A percentile compares a stretch with the other conserved stretches of the same genome.
Evolutionary conservation across 192 early-diverging fungal species (phyloP).

Genomic region (Coemansia sp.): DNA sequence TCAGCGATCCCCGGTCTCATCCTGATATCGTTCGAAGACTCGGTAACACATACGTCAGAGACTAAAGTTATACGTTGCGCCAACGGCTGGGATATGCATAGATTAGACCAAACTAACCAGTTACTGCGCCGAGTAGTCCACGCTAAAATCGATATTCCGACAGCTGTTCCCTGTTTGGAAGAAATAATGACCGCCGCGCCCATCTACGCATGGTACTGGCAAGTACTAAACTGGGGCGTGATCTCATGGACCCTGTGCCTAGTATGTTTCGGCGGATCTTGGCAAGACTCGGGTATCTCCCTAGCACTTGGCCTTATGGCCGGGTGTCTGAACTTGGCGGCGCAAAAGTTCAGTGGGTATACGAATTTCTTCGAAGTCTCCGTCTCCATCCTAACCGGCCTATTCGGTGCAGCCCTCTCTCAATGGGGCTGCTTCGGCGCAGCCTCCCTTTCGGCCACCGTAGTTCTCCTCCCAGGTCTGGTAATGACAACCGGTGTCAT

Average conservation of each 20-base stretch:
- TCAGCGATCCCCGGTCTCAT: slow-evolving; percentile 72
- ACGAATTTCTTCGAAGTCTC: slow-evolving; percentile 73
- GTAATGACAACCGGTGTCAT: slow-evolving; percentile 81
- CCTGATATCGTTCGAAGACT: slow-evolving; percentile 70
- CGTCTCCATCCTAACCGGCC: slow-evolving; percentile 60
- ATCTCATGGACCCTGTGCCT: slow-evolving; percentile 61
- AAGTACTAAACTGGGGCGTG: slow-evolving; percentile 62
- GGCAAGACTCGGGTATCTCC: slow-evolving; percentile 66
- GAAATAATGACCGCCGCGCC: slow-evolving; percentile 57
- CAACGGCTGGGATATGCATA: slow-evolving; percentile 70
- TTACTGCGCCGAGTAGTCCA: slow-evolving; percentile 66
- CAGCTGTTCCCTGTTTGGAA: slow-evolving; percentile 63
- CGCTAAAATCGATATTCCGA: slow-evolving; percentile 58
- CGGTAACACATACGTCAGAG: slow-evolving; percentile 73
- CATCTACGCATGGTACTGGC: slow-evolving; percentile 63
- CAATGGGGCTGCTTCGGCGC: slow-evolving; percentile 66
- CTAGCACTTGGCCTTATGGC: slow-evolving; percentile 56
- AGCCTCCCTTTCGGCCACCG: slow-evolving; percentile 63
- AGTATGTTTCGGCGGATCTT: slow-evolving; percentile 72
- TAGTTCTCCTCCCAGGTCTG: slow-evolving; percentile 71
- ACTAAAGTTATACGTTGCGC: slow-evolving; percentile 69
- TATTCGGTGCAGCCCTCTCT: slow-evolving; percentile 61
- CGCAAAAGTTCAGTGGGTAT: slow-evolving; percentile 62
- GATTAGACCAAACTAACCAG: slow-evolving; percentile 65
- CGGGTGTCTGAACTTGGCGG: slow-evolving; percentile 63